Evolutionary conservation across 2,329 filamentous ascomycete species (phyloP).

Genomic region (Sporothrix protearum): DNA sequence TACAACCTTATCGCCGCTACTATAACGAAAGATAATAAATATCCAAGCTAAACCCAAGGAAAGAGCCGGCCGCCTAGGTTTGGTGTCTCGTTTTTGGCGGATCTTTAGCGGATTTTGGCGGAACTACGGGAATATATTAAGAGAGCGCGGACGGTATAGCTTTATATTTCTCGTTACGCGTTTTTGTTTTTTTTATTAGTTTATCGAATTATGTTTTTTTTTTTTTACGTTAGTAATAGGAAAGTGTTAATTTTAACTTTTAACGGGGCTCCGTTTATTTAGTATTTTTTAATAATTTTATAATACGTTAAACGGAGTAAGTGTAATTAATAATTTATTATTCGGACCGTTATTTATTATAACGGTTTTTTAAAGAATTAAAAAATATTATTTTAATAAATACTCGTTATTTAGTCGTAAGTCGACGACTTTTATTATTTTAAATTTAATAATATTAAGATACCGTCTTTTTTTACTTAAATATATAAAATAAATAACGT

Average conservation of each 20-base stretch:
- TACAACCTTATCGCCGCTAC: constrained; percentile 9
- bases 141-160: neutral
- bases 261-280: neutral
- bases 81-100: constrained; percentile 9
- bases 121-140: constrained; percentile 20
- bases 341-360: neutral
- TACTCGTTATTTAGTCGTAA: too few relatives aligned
- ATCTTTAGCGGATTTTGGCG: too few relatives aligned
- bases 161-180: constrained; percentile 19
- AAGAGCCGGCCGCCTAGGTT: constrained; percentile 8
- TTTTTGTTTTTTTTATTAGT: constrained; percentile 17
- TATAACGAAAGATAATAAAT: neutral
- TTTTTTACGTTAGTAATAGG: neutral
- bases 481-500: too few relatives aligned
- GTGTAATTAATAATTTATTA: neutral
- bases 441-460: too few relatives aligned
- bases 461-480: too few relatives aligned
- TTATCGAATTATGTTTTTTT: too few relatives aligned
- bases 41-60: neutral
- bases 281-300: neutral
- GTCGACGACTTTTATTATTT: too few relatives aligned
- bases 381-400: neutral
- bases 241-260: constrained; percentile 18
- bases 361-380: constrained; percentile 2
- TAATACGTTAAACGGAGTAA: neutral